These are phyloP conservation scores for Exophiala mesophila DNA, from an alignment of 2,329 filamentous ascomycete genomes.

Conservation along the genomic window DNA sequence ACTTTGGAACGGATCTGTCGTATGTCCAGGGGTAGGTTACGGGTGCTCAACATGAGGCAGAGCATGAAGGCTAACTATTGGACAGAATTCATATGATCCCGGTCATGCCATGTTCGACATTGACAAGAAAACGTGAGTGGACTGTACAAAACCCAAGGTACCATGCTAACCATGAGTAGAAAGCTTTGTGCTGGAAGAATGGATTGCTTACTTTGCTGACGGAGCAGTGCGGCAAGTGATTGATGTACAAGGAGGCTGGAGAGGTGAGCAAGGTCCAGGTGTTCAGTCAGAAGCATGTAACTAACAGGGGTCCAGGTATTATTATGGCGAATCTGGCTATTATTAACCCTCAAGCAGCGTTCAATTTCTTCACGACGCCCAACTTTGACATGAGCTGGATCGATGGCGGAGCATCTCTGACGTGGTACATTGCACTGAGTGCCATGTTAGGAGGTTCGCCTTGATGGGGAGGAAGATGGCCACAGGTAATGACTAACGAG, in stretches of 20 bases:
- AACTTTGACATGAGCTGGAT: conserved; percentile 62
- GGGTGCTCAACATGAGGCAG: too few species aligned
- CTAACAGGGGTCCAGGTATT: conserved; percentile 46
- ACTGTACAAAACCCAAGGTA: too few species aligned
- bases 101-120: conserved; percentile 61
- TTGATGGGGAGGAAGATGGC: conserved; percentile 4
- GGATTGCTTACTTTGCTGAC: conserved; percentile 70
- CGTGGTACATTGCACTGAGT: conserved; percentile 77
- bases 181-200: conserved; percentile 75
- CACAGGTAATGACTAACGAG: conserved; percentile 15
- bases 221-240: conserved; percentile 55
- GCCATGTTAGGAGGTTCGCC: conserved; percentile 54
- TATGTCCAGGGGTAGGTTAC: conserved; percentile 59
- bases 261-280: conserved; percentile 36
- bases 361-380: conserved; percentile 65
- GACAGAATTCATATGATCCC: conserved; percentile 83
- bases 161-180: conserved; percentile 26
- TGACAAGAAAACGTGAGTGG: conserved; percentile 51
- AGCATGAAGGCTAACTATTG: too few species aligned
- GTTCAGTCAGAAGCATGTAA: neutral
- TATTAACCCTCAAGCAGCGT: conserved; percentile 65
- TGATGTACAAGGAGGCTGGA: conserved; percentile 70
- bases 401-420: conserved; percentile 73
- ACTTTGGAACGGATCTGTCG: conserved; percentile 70
- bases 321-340: conserved; percentile 78